Evolutionary conservation across 2,329 filamentous ascomycete species (phyloP), one percentile per base, ranked within the genome.

Genomic region (Penicillium paneum): DNA sequence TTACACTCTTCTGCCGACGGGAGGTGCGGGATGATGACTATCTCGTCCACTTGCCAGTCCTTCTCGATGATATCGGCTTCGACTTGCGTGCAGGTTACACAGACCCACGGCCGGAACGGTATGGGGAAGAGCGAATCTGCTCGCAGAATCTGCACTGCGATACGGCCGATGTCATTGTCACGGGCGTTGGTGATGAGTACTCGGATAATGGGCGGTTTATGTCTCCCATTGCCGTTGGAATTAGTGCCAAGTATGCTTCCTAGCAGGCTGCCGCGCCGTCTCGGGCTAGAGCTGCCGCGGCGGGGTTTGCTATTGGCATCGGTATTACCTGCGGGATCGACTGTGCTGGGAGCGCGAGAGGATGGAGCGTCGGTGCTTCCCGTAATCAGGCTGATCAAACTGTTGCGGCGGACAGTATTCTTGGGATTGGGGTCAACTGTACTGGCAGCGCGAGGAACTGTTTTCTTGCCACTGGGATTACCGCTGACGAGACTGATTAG

Each of bases 161-260:
- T 68, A 1, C 67, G 62, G 8, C 71, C 75, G 26, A 76, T 69
- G 24, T 73, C 70, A 42, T 65, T 70, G n/a, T 63, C 65, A 19
- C 64, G 62, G 3, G 71, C 69, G 43, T 75, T 74, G 24, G 71
- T 71, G 15, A 77, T 64, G 5, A 77, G 66, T 5, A 76, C 62
- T 29, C 74, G 68, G 45, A 73, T 57, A 8, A 52, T 39, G 29
- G 42, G 21, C 19, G 5, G 19, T 34, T 60, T 58, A 46, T 41
- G 57, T 45, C 32, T 57, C 12, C 19, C 31, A 11, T 58, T 36
- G 51, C 28, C 24, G 24, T 39, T 52, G 41, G 34, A 3, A 28
- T 49, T 45, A 2, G 28, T 13, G 19, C 35, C 34, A 26, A 49
- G 38, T 17, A 54, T 29, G 11, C 40, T 50, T n/a, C 34, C 39